Evolutionary conservation across 305 asterid genomes (phyloP), one percentile per base, ranked within the genome.

Genomic region (Stenogyne calaminthoides): DNA sequence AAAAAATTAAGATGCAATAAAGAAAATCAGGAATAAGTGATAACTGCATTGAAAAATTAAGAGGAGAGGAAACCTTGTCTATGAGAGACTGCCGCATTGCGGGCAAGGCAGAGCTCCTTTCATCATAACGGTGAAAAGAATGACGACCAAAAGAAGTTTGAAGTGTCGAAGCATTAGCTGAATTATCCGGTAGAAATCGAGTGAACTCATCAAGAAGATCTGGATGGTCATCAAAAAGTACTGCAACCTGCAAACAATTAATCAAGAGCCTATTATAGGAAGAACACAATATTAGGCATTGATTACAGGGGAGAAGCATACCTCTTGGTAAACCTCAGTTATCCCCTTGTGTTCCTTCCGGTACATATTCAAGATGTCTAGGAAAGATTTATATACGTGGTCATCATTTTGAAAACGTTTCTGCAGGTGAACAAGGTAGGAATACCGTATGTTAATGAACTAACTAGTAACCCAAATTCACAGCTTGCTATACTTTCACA

Each of bases 341-440:
- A 96, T 91, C 74, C 96, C 88, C 88, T 95, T 95, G 87, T 91
- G 97, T 75, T 95, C 98, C 84, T 89, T 91, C 58, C 99, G 81
- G 62, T 95, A 95, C 99, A 93, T 93, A 84, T 93, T 91, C 90
- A 95, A 88, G 84, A 95, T 91, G 84, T 91, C 98, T 39, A 95
- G 87, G 87, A 95, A 95, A 46, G 98, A 90, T 83, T 93, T 91
- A 79, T 95, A 96, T 59, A 93, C 98, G 65, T 85, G 95, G 75
- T 93, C 98, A 52, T 96, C 98, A 55, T 81, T 85, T 85, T 88
- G 91, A 78, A 93, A 96, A 64, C 98, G 97, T 71, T 82, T 89
- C 99, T 96, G 91, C 87, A 82, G 68, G 76, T 69, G 62, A 80
- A 34, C 51, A 76, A 59, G 75, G 32, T 25, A 58, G 74, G 68